These are phyloP conservation scores for Moricandia moricandioides DNA, from an alignment of 345 rosid genomes.

Conservation along the genomic window DNA sequence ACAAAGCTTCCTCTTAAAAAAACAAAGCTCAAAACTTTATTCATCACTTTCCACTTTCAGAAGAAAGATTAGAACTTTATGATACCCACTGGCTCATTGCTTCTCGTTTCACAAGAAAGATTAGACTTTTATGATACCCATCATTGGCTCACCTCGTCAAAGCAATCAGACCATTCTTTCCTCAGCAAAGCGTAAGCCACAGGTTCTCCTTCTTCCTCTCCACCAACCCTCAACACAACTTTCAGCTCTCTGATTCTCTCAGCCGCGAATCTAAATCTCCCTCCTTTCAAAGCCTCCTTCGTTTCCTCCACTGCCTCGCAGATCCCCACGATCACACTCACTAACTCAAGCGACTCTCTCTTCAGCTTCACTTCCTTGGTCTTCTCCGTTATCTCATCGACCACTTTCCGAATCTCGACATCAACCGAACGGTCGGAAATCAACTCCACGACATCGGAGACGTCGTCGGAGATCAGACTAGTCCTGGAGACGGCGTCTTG, in stretches of 20 bases:
- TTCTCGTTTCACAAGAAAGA: constrained; percentile 17
- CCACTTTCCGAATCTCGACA: constrained; percentile 55
- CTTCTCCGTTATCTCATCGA: constrained; percentile 56
- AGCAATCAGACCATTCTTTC: constrained; percentile 74
- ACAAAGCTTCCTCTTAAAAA: background rate
- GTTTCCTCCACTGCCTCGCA: constrained; percentile 62
- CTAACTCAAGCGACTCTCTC: constrained; percentile 60
- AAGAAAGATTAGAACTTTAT: background rate
- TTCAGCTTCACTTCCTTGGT: constrained; percentile 58
- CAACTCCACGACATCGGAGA: constrained; percentile 49
- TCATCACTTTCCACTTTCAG: background rate
- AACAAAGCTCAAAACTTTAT: background rate
- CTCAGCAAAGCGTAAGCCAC: constrained; percentile 63
- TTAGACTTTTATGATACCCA: background rate
- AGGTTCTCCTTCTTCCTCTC: constrained; percentile 72
- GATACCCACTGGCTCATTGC: constrained; percentile 24
- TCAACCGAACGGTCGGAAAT: constrained; percentile 66
- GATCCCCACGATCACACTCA: constrained; percentile 57
- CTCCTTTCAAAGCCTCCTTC: constrained; percentile 54
- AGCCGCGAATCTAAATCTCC: constrained; percentile 69
- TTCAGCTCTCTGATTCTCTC: constrained; percentile 69
- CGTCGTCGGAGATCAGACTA: constrained; percentile 41
- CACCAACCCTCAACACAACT: constrained; percentile 60
- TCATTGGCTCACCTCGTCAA: constrained; percentile 62
- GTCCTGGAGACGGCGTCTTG: constrained; percentile 61